A percentile compares a stretch with the other conserved stretches of the same genome.
Evolutionary conservation across 768 basidiomycete species (phyloP).

Genomic region (Leccinellum luteum): DNA sequence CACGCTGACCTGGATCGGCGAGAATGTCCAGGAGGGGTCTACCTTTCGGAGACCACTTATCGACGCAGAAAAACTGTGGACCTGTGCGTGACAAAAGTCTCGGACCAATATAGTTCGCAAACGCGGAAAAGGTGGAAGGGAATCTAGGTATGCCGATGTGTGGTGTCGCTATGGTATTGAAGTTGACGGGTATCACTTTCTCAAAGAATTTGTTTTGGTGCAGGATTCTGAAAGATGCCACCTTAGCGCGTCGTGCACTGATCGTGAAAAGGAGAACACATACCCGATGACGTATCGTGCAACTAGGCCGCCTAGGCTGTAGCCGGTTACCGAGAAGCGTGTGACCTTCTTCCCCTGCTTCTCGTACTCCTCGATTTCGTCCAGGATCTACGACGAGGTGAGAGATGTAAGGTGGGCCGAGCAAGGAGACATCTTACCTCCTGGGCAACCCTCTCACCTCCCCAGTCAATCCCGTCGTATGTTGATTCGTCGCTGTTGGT

Average conservation of each 20-base stretch:
- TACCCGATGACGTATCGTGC: conserved; percentile 77
- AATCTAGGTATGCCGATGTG: conserved; percentile 74
- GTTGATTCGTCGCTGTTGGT: conserved; percentile 65
- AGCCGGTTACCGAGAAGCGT: conserved; percentile 74
- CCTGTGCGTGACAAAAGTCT: conserved; percentile 76
- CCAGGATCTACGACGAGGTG: conserved; percentile 45
- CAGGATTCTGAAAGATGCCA: conserved; percentile 45
- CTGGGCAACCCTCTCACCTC: conserved; percentile 73
- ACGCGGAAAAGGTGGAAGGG: conserved; percentile 52
- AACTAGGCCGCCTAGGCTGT: conserved; percentile 78
- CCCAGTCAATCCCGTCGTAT: conserved; percentile 85
- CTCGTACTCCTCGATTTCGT: conserved; percentile 53
- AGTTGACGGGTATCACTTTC: conserved; percentile 69
- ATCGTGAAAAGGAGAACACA: conserved; percentile 13
- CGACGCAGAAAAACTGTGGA: conserved; percentile 70
- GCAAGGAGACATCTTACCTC: conserved; percentile 49
- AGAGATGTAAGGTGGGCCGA: background rate
- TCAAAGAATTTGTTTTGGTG: conserved; percentile 71
- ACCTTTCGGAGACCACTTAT: conserved; percentile 69
- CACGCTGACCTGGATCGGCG: conserved; percentile 67
- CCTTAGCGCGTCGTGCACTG: conserved; percentile 5
- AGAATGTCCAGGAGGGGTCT: conserved; percentile 70
- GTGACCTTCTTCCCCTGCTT: conserved; percentile 55
- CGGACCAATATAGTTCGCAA: conserved; percentile 59
- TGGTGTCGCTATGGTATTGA: conserved; percentile 81